These are phyloP conservation scores for Backusella circina DNA, from an alignment of 192 early-diverging fungal genomes.

Conservation along the genomic window DNA sequence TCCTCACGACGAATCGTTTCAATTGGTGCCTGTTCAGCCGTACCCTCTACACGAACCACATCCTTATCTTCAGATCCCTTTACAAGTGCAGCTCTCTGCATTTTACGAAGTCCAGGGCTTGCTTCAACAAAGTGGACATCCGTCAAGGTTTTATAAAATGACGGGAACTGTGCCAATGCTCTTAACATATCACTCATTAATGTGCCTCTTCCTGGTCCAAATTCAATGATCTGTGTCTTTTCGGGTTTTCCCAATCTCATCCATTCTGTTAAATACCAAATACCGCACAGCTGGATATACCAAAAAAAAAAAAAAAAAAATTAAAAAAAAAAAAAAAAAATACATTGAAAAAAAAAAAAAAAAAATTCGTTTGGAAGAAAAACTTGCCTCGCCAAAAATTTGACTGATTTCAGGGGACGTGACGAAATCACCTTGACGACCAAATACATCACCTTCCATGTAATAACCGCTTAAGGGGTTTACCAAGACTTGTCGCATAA, in stretches of 20 bases:
- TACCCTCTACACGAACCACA: conserved; percentile 27
- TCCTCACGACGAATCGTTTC: conserved; percentile 28
- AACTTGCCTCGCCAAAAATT: conserved; percentile 92
- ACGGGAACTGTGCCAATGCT: conserved; percentile 64
- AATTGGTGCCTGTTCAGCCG: conserved; percentile 7
- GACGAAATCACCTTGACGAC: conserved; percentile 86
- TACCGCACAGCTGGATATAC: conserved; percentile 65
- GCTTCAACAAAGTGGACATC: conserved; percentile 83
- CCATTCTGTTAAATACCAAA: conserved; percentile 91
- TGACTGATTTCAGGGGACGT: conserved; percentile 98
- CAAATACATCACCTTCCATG: conserved; percentile 89
- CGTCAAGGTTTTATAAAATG: conserved; percentile 57
- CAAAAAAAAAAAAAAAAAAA: too few species aligned
- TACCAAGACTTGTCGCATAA: conserved; percentile 84
- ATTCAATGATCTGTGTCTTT: conserved; percentile 61
- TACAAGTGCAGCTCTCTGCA: conserved; percentile 56
- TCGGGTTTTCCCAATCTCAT: conserved; percentile 58
- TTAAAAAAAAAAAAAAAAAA: too few species aligned
- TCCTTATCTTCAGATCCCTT: conserved; percentile 26
- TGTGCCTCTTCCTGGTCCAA: conserved; percentile 94
- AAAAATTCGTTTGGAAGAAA: too few species aligned
- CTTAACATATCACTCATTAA: conserved; percentile 90
- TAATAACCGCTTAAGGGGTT: conserved; percentile 94
- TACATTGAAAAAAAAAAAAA: too few species aligned
- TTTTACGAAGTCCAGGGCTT: conserved; percentile 67